These are phyloP conservation scores for Candida tetrigidarum DNA, from an alignment of 1,139 yeast species.

Conservation along the genomic window DNA sequence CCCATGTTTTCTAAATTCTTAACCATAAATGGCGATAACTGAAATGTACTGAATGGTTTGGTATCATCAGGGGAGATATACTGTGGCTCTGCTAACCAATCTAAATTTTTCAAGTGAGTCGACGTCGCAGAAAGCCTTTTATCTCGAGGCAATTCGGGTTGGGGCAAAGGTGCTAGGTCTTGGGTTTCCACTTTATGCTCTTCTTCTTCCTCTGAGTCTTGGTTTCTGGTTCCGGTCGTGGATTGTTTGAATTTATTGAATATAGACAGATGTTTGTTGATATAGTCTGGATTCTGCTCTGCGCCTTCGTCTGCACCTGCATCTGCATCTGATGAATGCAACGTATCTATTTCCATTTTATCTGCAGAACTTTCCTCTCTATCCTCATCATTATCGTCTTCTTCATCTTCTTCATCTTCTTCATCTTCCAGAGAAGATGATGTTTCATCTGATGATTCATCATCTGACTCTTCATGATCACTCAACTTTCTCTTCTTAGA, in stretches of 20 bases:
- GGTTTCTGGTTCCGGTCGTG: slow-evolving; percentile 7
- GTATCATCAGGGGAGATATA: slow-evolving; percentile 51
- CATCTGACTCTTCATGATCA: slow-evolving; percentile 10
- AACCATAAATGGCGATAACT: slow-evolving; percentile 42
- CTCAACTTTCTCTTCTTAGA: slow-evolving; percentile 24
- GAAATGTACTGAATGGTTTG: slow-evolving; percentile 47
- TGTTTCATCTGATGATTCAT: slow-evolving; percentile 11
- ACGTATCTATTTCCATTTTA: slow-evolving; percentile 14
- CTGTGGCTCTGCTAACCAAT: slow-evolving; percentile 72
- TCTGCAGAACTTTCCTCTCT: slow-evolving; percentile 16
- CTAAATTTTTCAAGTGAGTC: slow-evolving; percentile 45
- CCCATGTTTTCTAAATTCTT: slow-evolving; percentile 51
- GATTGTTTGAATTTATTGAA: slow-evolving; percentile 33
- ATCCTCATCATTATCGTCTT: slow-evolving; percentile 15
- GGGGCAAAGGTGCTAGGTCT: slow-evolving; percentile 81
- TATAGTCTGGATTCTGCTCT: slow-evolving; percentile 23
- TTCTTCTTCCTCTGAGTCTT: slow-evolving; percentile 15
- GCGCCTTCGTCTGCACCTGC: slow-evolving; percentile 13
- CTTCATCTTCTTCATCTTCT: slow-evolving; percentile 11
- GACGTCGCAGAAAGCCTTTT: slow-evolving; percentile 41
- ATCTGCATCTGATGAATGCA: slow-evolving; percentile 9
- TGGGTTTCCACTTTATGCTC: slow-evolving; percentile 39
- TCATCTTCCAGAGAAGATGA: slow-evolving; percentile 3
- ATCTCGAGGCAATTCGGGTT: slow-evolving; percentile 68
- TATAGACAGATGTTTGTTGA: slow-evolving; percentile 35